These are phyloP conservation scores for Beauveria medogensis DNA, from an alignment of 2,329 filamentous ascomycete species.

Conservation along the genomic window DNA sequence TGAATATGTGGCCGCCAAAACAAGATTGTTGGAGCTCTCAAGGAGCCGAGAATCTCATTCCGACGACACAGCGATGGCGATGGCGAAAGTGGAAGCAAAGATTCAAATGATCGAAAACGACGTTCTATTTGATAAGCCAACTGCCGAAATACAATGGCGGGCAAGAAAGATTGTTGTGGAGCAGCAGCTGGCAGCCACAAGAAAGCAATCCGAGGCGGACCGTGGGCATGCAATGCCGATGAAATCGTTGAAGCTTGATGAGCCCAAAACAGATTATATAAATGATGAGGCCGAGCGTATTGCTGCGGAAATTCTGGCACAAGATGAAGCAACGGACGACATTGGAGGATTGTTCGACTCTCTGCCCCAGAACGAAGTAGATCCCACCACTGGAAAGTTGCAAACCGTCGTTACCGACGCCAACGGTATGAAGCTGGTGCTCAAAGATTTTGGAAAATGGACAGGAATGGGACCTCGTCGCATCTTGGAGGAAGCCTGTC, in stretches of 20 bases:
- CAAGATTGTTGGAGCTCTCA: conserved; percentile 51
- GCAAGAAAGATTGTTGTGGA: conserved; percentile 50
- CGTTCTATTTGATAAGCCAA: conserved; percentile 61
- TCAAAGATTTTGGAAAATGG: conserved; percentile 80
- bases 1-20: conserved; percentile 68
- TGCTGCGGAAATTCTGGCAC: conserved; percentile 49
- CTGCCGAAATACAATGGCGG: conserved; percentile 60
- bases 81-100: conserved; percentile 63
- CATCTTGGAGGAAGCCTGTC: conserved; percentile 80
- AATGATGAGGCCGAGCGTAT: conserved; percentile 50
- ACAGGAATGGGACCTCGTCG: conserved; percentile 67
- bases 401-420: conserved; percentile 45
- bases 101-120: conserved; percentile 71
- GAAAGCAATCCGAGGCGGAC: conserved; percentile 26
- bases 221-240: conserved; percentile 10
- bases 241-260: conserved; percentile 16
- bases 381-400: conserved; percentile 49
- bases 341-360: conserved; percentile 46
- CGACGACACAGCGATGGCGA: conserved; percentile 35
- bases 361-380: conserved; percentile 52
- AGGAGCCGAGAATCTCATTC: conserved; percentile 15
- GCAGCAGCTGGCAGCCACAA: conserved; percentile 48
- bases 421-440: conserved; percentile 47
- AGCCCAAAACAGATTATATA: conserved; percentile 38
- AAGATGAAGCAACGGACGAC: conserved; percentile 48